Base-by-base conservation (phyloP, 2,329 filamentous ascomycete genomes). In the Proliferodiscus dingleyae region DNA sequence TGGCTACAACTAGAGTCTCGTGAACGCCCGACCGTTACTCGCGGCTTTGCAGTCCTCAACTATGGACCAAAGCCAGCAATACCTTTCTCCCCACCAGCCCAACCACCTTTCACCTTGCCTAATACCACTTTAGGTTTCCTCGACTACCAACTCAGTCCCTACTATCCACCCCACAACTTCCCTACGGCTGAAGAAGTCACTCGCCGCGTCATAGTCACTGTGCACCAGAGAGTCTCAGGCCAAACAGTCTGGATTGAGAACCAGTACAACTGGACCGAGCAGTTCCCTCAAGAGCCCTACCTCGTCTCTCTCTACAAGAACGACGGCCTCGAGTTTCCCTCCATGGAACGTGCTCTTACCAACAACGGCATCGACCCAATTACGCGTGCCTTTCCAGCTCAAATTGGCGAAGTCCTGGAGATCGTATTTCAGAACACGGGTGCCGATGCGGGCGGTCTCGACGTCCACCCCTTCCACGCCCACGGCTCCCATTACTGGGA, bases 401-500 rank as follows among this genome's bases (percentile, higher is more conserved):
- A 64, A 26, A 55, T 73, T 2, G 71, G 70, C n/a, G 71, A 75
- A 47, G 68, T 72, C 2, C 50, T 72, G 4, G 69, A 71, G 37
- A 69, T 71, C 13, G 64, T 74, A 4, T 61, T 71, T 18, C 71
- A 72, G 51, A 67, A 61, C 55, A 51, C 59, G 43, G 60, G 58
- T 1, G 45, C 28, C 70, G 75, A 58, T 64, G 38, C 30, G 41
- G 53, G 64, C 21, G 54, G 61, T 5, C 48, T 60, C 16, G 69
- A 71, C 41, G 56, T 55, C 18, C 71, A 75, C 49, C 72, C 72
- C 0, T 78, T 69, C 45, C 72, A 75, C 51, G 56, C 64, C 2
- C 72, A 74, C 49, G 71, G 71, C 8, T 56, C 56, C 0, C 70
- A 73, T 51, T 68, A 61, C 51, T 72, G 64, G 49, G 71, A 74